These are phyloP conservation scores for Salix purpurea DNA, from an alignment of 345 rosid genomes.

Conservation along the genomic window DNA sequence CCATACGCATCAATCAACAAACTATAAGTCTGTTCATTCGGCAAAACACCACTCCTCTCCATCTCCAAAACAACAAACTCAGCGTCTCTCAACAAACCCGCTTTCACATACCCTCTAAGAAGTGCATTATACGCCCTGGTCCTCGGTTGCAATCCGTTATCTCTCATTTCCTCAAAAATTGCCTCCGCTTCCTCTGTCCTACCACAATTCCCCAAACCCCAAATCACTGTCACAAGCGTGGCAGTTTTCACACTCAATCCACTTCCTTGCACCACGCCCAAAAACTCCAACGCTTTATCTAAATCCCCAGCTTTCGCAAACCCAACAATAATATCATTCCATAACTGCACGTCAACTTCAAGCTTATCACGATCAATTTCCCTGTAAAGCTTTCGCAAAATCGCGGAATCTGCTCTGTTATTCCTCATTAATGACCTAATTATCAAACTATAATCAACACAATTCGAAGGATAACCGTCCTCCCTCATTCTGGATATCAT, in stretches of 20 bases:
- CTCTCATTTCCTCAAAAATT: conserved; percentile 85
- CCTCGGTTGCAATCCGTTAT: conserved; percentile 64
- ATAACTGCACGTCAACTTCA: conserved; percentile 73
- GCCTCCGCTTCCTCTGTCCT: conserved; percentile 85
- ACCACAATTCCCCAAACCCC: conserved; percentile 57
- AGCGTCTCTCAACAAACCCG: conserved; percentile 66
- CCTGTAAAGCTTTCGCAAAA: conserved; percentile 57
- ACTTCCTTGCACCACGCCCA: conserved; percentile 63
- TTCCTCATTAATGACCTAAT: conserved; percentile 63
- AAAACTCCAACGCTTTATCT: conserved; percentile 54
- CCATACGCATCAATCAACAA: conserved; percentile 81
- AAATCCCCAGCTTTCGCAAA: conserved; percentile 84
- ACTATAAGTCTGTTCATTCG: conserved; percentile 84
- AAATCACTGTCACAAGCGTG: conserved; percentile 58
- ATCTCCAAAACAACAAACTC: conserved; percentile 80
- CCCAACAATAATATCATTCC: conserved; percentile 72
- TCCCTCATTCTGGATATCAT: conserved; percentile 80
- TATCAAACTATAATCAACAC: conserved; percentile 77
- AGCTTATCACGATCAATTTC: conserved; percentile 71
- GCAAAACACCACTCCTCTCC: conserved; percentile 79
- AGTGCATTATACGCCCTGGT: conserved; percentile 82
- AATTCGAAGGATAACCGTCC: conserved; percentile 84
- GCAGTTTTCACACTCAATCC: conserved; percentile 64
- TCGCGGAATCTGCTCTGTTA: conserved; percentile 59
- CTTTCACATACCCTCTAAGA: conserved; percentile 77